Base-by-base conservation (phyloP, 768 basidiomycete genomes). In the Xanthoconium purpureum region DNA sequence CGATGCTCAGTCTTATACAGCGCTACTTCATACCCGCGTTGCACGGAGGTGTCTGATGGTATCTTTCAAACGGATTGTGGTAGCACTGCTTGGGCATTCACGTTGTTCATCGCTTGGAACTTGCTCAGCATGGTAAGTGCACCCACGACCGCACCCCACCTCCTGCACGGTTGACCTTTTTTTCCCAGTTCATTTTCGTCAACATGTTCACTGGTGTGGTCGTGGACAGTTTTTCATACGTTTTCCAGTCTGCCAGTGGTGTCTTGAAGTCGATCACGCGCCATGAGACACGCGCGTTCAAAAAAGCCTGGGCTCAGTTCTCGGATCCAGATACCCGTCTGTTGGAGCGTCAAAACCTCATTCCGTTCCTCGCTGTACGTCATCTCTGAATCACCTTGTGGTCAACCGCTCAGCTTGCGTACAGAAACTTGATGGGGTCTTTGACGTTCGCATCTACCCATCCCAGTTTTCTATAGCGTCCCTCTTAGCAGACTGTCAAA, bases 191-290 rank as follows among this genome's bases (percentile, higher is more conserved):
- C 71, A 94, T 98, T 64, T 94, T 98, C 70, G 82, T 90, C 60
- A 97, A 96, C 74, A 84, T 96, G 85, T 95, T 95, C 70, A 94
- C 92, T 73, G 92, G 90, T 89, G 90, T 95, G 58, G 88, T 96
- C 51, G 94, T 96, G 62, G 89, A 98, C 72, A 94, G 88, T 67
- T 98, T 98, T 73, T 91, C 91, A 20, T 96, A 94, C 71, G 91
- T 97, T 10, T 95, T 94, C 74, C 92, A 95, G 73, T 81, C 87
- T 30, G 85, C 89, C 9, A 84, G 88, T 4, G 85, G 87, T 18
- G 83, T 88, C n/a, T 30, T 62, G 49, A 89, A 83, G 59, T 83
- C 86, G 0, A 85, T 98, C 50, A 89, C 87, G 18, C 81, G 96
- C 48, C 89, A 92, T 61, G 88, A 97, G 67, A 96, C 98, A 85